These are phyloP conservation scores for Diaporthe ampelina DNA, from an alignment of 2,329 filamentous ascomycete genomes.

Conservation along the genomic window DNA sequence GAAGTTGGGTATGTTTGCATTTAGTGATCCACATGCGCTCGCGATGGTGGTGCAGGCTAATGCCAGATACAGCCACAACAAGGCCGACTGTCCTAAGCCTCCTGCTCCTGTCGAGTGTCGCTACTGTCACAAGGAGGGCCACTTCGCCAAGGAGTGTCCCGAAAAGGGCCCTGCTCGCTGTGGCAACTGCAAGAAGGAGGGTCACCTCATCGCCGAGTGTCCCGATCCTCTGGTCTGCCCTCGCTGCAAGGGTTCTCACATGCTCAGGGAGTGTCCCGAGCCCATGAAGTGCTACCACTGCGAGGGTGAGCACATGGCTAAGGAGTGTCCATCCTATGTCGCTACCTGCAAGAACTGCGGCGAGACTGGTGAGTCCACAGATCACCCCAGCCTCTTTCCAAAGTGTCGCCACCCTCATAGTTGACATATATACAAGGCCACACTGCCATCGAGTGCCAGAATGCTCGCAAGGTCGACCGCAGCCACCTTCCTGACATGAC, in stretches of 20 bases:
- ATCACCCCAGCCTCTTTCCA: not conserved
- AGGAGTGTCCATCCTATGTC: slow-evolving; percentile 64
- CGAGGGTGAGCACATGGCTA: slow-evolving; percentile 67
- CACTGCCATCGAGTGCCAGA: slow-evolving; percentile 67
- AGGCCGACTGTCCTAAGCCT: slow-evolving; percentile 72
- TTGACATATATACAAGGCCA: slow-evolving; percentile 62
- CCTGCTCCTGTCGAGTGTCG: slow-evolving; percentile 50
- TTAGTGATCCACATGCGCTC: slow-evolving; percentile 36
- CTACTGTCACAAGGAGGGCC: slow-evolving; percentile 63
- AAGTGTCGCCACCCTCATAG: slow-evolving; percentile 11
- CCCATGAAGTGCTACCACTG: slow-evolving; percentile 54
- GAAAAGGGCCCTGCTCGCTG: slow-evolving; percentile 47
- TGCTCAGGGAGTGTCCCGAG: slow-evolving; percentile 67
- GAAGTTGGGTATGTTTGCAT: slow-evolving; percentile 59
- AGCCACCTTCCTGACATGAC: slow-evolving; percentile 61
- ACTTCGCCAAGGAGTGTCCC: slow-evolving; percentile 69
- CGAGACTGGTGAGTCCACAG: slow-evolving; percentile 64
- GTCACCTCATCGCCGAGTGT: slow-evolving; percentile 73
- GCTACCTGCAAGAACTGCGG: slow-evolving; percentile 74
- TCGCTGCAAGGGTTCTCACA: slow-evolving; percentile 64
- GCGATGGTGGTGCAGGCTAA: not conserved
- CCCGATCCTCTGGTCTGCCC: slow-evolving; percentile 58
- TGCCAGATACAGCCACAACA: slow-evolving; percentile 65
- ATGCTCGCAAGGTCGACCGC: slow-evolving; percentile 71
- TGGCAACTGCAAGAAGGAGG: slow-evolving; percentile 62